Percentiles rank a stretch among this genome's conserved stretches.
These are phyloP conservation scores for Podospora sp. DNA, from an alignment of 495 filamentous ascomycete species.

Conservation along the genomic window DNA sequence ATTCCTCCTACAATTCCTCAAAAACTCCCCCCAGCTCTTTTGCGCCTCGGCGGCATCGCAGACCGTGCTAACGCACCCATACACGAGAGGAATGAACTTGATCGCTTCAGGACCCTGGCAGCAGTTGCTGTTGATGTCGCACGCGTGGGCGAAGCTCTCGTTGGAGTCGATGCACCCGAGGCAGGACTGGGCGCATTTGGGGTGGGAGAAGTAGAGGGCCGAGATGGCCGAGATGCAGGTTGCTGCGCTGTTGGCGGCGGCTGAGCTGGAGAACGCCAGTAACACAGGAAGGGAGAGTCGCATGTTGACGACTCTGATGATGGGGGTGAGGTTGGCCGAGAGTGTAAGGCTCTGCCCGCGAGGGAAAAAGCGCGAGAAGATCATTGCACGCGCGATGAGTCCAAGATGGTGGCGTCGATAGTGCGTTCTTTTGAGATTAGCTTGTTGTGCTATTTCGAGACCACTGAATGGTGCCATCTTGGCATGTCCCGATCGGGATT, in stretches of 20 bases:
- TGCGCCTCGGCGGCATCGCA: not conserved
- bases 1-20: conserved; percentile 1
- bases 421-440: too few relatives aligned
- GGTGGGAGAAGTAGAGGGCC: conserved; percentile 1
- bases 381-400: too few relatives aligned
- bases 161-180: conserved; percentile 10
- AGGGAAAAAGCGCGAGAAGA: too few relatives aligned
- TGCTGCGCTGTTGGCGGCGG: not conserved
- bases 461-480: too few relatives aligned
- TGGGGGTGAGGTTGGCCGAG: too few relatives aligned
- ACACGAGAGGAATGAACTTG: conserved; percentile 8
- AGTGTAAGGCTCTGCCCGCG: too few relatives aligned
- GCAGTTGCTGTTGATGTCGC: conserved; percentile 3
- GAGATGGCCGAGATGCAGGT: not conserved
- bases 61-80: conserved; percentile 3
- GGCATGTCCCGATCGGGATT: too few relatives aligned
- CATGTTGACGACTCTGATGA: too few relatives aligned
- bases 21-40: conserved; percentile 11
- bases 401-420: too few relatives aligned
- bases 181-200: conserved; percentile 1
- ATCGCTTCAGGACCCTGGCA: not conserved
- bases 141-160: conserved; percentile 11
- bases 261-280: too few relatives aligned
- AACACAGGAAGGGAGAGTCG: too few relatives aligned
- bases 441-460: too few relatives aligned